Conservation (phyloP, 495 filamentous ascomycete genomes). For the Friedmanniomyces simplex region DNA sequence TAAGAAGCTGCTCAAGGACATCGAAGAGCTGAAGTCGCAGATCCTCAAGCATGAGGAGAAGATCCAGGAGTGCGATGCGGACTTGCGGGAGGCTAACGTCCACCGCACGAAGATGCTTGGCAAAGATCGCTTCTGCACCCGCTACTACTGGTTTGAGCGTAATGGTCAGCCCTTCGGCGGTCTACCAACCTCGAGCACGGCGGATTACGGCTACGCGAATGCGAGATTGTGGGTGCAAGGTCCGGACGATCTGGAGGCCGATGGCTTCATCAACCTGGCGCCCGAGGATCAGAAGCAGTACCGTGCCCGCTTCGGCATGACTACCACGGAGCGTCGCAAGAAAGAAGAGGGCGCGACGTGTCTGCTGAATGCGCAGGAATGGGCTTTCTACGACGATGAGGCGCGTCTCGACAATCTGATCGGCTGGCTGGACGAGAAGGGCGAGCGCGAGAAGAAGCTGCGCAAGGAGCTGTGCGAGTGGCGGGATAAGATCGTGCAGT, state of each 20-base stretch:
- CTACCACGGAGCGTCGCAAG: constrained; percentile 74
- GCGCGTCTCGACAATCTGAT: constrained; percentile 66
- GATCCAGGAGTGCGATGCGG: constrained; percentile 75
- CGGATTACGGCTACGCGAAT: constrained; percentile 80
- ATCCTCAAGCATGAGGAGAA: constrained; percentile 73
- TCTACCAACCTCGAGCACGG: constrained; percentile 76
- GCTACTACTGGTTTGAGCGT: constrained; percentile 97
- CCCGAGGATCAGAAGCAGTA: constrained; percentile 55
- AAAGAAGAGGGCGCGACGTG: constrained; percentile 75
- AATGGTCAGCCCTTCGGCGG: constrained; percentile 97
- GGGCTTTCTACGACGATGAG: constrained; percentile 82
- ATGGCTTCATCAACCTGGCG: constrained; percentile 70
- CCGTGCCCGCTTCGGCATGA: constrained; percentile 58
- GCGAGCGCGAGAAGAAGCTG: constrained; percentile 71
- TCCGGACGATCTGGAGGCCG: constrained; percentile 77
- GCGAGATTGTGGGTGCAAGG: constrained; percentile 94
- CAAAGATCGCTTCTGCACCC: constrained; percentile 92
- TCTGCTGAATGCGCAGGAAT: constrained; percentile 67
- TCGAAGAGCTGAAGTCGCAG: constrained; percentile 69
- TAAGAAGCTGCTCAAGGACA: constrained; percentile 74
- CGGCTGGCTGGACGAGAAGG: constrained; percentile 77
- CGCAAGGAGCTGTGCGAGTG: constrained; percentile 73
- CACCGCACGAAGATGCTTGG: constrained; percentile 80
- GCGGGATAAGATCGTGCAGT: constrained; percentile 60
- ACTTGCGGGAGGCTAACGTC: constrained; percentile 86